Evolutionary conservation across 1,139 yeast genomes (phyloP).

Genomic region (Suhomyces panamericanus): DNA sequence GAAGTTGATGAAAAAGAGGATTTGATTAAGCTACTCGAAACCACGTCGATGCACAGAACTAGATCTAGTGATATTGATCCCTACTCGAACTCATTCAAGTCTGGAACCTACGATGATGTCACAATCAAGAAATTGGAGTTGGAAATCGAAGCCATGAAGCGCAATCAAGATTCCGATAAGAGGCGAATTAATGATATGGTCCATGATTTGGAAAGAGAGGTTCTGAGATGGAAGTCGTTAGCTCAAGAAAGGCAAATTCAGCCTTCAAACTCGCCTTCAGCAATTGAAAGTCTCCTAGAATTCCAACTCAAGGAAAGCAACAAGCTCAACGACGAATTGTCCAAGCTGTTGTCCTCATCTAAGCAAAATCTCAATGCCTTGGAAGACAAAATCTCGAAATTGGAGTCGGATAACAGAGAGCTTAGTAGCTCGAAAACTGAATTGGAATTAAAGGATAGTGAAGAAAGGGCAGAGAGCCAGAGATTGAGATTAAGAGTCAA

Average conservation of each 20-base stretch:
- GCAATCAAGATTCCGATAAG: conserved; percentile 33
- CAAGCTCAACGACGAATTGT: conserved; percentile 24
- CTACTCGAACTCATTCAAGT: conserved; percentile 31
- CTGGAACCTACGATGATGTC: conserved; percentile 34
- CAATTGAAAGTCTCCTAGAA: conserved; percentile 33
- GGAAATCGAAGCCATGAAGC: conserved; percentile 36
- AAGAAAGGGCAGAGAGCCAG: conserved; percentile 21
- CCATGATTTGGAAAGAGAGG: conserved; percentile 13
- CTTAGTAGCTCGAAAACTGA: conserved; percentile 2
- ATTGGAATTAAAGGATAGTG: conserved; percentile 20
- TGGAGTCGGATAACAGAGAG: conserved; percentile 13
- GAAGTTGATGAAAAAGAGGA: conserved; percentile 34
- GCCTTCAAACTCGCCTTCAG: conserved; percentile 7
- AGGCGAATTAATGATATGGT: conserved; percentile 28
- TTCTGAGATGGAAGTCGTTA: neutral
- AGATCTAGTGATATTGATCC: conserved; percentile 29
- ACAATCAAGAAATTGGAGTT: conserved; percentile 34
- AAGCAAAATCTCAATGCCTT: conserved; percentile 14
- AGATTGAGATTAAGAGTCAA: conserved; percentile 25
- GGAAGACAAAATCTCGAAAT: conserved; percentile 15
- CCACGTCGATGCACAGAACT: neutral
- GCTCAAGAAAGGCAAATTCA: neutral
- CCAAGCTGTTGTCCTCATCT: conserved; percentile 22
- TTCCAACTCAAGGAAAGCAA: conserved; percentile 37
- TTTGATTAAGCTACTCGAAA: conserved; percentile 17